Conservation (phyloP, 2,329 filamentous ascomycete genomes). For the Xylaria sp. region DNA sequence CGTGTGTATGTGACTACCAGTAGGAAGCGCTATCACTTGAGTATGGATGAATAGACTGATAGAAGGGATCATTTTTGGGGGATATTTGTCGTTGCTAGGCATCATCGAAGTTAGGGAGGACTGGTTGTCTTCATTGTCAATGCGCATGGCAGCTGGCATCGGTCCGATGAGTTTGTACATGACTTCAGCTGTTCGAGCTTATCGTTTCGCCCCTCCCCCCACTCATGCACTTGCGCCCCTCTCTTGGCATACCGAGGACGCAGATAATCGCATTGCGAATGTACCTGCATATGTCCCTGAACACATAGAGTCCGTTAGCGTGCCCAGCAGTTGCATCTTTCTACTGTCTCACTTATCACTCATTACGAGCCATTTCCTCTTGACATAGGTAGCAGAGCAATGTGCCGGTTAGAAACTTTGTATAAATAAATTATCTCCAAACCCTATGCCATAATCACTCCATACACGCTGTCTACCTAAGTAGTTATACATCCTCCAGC, state of each 20-base stretch:
- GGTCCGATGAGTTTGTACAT: neutral
- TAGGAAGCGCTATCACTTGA: neutral
- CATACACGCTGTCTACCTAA: slow-evolving; percentile 25
- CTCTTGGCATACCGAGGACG: neutral
- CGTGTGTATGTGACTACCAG: neutral
- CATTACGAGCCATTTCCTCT: neutral
- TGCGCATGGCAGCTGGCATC: slow-evolving; percentile 9
- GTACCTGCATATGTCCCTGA: neutral
- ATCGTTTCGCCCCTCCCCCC: neutral
- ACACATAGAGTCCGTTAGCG: too few species aligned
- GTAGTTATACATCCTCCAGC: slow-evolving; percentile 30
- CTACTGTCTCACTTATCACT: neutral
- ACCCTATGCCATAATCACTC: slow-evolving; percentile 13
- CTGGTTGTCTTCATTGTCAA: neutral
- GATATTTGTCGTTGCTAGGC: neutral
- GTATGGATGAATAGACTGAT: neutral
- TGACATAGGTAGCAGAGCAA: neutral
- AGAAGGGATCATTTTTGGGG: neutral
- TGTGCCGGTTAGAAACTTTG: slow-evolving; percentile 12
- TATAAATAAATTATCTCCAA: slow-evolving; percentile 24
- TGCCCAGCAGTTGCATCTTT: too few species aligned
- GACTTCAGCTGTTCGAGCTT: neutral
- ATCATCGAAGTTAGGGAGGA: neutral
- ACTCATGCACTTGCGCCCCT: too few species aligned
- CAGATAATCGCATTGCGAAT: neutral